A percentile compares a stretch with the other conserved stretches of the same genome.
Conservation (phyloP, 495 filamentous ascomycete genomes). For the Aspergillus diversus region DNA sequence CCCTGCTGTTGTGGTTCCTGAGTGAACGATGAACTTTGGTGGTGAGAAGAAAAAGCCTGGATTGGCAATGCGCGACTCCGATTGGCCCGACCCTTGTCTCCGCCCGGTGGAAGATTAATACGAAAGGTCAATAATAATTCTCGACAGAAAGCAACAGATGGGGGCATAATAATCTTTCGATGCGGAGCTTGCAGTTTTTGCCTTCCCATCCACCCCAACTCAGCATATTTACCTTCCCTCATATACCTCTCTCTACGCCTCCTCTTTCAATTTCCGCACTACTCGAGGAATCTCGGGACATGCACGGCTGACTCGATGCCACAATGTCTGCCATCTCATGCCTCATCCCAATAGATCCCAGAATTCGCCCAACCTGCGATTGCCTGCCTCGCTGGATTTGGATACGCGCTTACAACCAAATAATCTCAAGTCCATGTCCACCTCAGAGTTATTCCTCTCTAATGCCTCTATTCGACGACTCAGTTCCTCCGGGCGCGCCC, state of each 20-base stretch:
- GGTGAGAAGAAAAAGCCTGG: constrained; percentile 41
- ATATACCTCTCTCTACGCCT: background rate
- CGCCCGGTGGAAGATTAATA: constrained; percentile 41
- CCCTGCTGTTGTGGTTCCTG: background rate
- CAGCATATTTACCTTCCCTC: background rate
- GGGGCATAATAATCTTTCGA: constrained; percentile 24
- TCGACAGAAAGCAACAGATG: constrained; percentile 10
- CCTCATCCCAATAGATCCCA: constrained; percentile 59
- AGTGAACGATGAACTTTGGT: background rate
- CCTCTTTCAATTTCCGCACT: constrained; percentile 22
- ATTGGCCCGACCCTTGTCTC: constrained; percentile 45
- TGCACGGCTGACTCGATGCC: constrained; percentile 51
- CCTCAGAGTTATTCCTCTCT: constrained; percentile 28
- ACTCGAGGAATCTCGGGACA: constrained; percentile 34
- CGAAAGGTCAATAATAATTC: constrained; percentile 15
- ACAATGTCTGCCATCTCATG: constrained; percentile 69
- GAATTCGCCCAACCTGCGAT: constrained; percentile 55
- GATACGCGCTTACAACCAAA: constrained; percentile 41
- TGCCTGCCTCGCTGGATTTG: constrained; percentile 49
- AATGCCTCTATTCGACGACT: constrained; percentile 41
- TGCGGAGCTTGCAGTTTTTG: constrained; percentile 21
- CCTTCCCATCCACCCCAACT: background rate
- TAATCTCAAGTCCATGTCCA: constrained; percentile 38
- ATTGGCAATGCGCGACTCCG: constrained; percentile 43
- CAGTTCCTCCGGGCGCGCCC: constrained; percentile 42